Evolutionary conservation across 495 filamentous ascomycete species (phyloP).

Genomic region (Aspergillus homomorphus): DNA sequence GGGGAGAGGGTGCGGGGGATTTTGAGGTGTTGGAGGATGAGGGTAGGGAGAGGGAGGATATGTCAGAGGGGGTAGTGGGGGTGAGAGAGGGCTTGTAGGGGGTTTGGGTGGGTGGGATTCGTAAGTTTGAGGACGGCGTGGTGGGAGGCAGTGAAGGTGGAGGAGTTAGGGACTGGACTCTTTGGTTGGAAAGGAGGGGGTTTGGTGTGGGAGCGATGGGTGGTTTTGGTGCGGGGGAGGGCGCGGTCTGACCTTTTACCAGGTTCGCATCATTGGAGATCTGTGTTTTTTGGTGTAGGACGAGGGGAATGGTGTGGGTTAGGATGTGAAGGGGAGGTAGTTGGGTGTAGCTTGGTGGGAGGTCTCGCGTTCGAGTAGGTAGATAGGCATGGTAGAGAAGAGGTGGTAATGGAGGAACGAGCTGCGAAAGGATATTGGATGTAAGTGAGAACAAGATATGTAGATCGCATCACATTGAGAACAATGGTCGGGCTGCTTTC

Average conservation of each 20-base stretch:
- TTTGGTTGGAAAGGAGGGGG: no score
- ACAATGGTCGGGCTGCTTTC: no score
- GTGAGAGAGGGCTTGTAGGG: no score
- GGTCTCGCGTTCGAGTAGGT: neutral
- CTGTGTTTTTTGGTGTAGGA: neutral
- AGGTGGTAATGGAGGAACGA: no score
- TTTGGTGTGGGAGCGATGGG: neutral
- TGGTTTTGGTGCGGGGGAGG: neutral
- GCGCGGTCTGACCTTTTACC: slow-evolving; percentile 65
- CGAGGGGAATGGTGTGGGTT: neutral
- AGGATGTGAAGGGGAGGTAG: neutral
- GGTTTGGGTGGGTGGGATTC: slow-evolving; percentile 15
- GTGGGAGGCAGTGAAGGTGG: neutral
- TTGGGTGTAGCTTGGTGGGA: neutral
- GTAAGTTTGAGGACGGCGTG: neutral
- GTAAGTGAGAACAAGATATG: no score
- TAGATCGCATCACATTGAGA: no score
- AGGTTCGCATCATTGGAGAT: slow-evolving; percentile 55
- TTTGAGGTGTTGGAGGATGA: no score
- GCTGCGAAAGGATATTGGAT: no score
- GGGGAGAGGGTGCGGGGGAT: slow-evolving; percentile 4
- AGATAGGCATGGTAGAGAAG: neutral
- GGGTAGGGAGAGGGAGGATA: no score
- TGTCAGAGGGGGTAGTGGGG: no score
- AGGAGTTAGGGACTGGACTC: neutral